Base-by-base conservation (phyloP, 306 rosid species). In the Dalbergia cultrata region DNA sequence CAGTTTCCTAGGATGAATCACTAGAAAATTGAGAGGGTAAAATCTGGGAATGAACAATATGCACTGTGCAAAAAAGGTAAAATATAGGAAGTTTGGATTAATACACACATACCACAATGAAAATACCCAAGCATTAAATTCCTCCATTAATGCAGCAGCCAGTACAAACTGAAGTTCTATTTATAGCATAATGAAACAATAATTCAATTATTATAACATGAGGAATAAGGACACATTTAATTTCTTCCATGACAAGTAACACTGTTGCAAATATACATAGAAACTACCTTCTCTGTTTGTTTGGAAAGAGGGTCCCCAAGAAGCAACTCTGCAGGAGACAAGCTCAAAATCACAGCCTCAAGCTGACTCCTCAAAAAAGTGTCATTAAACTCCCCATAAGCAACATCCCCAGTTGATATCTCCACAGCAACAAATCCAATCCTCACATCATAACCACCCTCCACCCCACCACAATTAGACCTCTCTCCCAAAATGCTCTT, bases 241-340 rank as follows among this genome's bases (percentile, higher is more conserved):
- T 72, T 56, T 16, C 61, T 67, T 79, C 60, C 19, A 14, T n/a
- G 74, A 56, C 52, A n/a, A 7, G 58, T 21, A 61, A 84, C 54
- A 49, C 14, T 9, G 53, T 74, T 53, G 81, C 49, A 66, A 3
- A 64, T 37, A 74, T 41, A 79, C 49, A 52, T 44, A 70, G 49
- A 79, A 58, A 57, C 53, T 78, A 95, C 99, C 98, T 95, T 95
- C 82, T 95, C 93, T 8, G 99, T 93, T 87, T 82, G 91, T 41
- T 83, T 85, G 5, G 99, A 93, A 67, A 95, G 88, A 8, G 97
- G 99, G 35, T 85, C 88, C 52, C 92, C 99, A 76, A 95, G 88
- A 90, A 95, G 97, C 82, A 95, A 82, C 85, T 95, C 98, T 5
- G 94, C 91, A 4, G 99, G 98, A 56, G 92, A 87, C 88, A 93